Conservation (phyloP, 2,329 filamentous ascomycete species). For the Pseudogymnoascus sp. region DNA sequence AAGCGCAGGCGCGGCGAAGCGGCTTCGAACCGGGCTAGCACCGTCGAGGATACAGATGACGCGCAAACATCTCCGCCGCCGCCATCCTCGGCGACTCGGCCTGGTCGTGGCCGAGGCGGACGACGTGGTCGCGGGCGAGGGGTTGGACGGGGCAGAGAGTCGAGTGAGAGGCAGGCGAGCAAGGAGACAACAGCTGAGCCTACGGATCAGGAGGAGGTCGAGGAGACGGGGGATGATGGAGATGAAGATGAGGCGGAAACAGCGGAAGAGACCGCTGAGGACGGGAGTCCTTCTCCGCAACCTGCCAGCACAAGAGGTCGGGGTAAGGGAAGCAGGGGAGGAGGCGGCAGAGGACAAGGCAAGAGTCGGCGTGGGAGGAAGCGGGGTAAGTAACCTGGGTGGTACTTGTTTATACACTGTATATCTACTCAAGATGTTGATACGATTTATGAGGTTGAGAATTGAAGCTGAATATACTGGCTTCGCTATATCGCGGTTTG, state of each 20-base stretch:
- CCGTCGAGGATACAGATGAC: constrained; percentile 45
- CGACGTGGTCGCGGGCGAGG: constrained; percentile 35
- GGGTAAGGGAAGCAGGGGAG: constrained; percentile 14
- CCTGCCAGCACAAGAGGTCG: constrained; percentile 15
- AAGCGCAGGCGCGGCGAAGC: constrained; percentile 29
- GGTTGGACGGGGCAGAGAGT: constrained; percentile 31
- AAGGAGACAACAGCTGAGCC: constrained; percentile 24
- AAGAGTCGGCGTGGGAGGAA: constrained; percentile 6
- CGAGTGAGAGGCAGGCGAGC: constrained; percentile 27
- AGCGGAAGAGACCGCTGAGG: constrained; percentile 25
- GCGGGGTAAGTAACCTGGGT: neutral
- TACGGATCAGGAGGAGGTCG: constrained; percentile 27
- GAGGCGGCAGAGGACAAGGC: constrained; percentile 7
- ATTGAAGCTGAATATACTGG: neutral
- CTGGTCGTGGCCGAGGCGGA: constrained; percentile 29
- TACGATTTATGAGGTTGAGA: neutral
- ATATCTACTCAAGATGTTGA: neutral
- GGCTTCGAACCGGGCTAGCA: constrained; percentile 33
- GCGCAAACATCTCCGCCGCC: constrained; percentile 35
- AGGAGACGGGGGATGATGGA: constrained; percentile 22
- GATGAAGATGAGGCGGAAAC: constrained; percentile 33
- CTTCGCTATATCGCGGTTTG: neutral
- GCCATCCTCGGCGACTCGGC: constrained; percentile 32
- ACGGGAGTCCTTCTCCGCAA: constrained; percentile 22
- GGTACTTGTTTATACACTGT: neutral